Base-by-base conservation (phyloP, 257 asterid genomes). In the Lycium ferocissimum region DNA sequence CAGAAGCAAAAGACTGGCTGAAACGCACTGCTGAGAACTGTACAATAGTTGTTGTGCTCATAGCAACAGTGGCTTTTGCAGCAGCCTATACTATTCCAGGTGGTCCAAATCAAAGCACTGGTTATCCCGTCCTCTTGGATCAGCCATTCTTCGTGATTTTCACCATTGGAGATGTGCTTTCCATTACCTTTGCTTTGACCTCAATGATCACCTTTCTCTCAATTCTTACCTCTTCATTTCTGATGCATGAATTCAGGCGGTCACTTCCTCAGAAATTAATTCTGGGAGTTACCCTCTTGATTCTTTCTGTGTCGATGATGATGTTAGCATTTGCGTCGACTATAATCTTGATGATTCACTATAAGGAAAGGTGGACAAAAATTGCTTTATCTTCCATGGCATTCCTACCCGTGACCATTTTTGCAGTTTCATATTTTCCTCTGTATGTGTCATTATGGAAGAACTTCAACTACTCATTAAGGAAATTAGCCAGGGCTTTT, bases 21-120 rank as follows among this genome's bases (percentile, higher is more conserved):
- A 79, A 79, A 57, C 81, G 84, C 40, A 85, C 87, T 1, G 71
- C 80, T 51, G 87, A 85, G 33, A 62, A 85, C 58, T 85, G 81
- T 70, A 17, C 87, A 59, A 63, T 85, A 53, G 71, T 85, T 45
- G 87, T 62, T 12, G 84, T 85, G 67, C 81, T 85, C 9, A 85
- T 85, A 53, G 84, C 87, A 56, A 78, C 87, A 7, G 87, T 85
- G 71, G 85, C 87, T 56, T 85, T 80, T 85, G 87, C 85, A 22
- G 87, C 87, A 80, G 87, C 85, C 61, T 85, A 80, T 72, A 80
- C 85, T 12, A 58, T 85, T 1, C 87, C 82, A 66, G 85, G 87
- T 37, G 87, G 87, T n/a, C 76, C 81, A 63, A 80, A 85, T 54
- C 81, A 85, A 20, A 65, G 72, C 62, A 85, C 84, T 3, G 73